These are phyloP conservation scores for Plasmodium gonderi DNA, from an alignment of 169 alveolate species.

Conservation along the genomic window DNA sequence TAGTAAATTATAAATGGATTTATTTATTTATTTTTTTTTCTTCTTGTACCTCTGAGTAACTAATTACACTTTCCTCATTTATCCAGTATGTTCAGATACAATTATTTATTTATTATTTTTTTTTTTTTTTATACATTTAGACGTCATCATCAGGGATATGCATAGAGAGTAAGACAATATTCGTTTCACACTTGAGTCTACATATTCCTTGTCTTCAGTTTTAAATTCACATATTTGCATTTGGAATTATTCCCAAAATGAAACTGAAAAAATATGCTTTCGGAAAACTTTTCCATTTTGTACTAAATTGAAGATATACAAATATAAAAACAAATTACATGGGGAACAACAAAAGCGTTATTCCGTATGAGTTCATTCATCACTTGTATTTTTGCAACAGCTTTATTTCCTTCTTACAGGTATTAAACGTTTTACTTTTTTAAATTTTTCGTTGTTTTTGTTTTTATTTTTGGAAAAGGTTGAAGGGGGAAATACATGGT, in stretches of 20 bases:
- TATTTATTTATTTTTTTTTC: constrained; percentile 12
- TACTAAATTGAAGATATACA: constrained; percentile 12
- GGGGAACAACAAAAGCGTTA: background rate
- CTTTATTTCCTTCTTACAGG: too few species aligned
- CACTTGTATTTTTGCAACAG: too few species aligned
- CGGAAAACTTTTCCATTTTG: background rate
- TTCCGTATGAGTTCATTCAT: constrained; percentile 1
- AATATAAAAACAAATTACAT: constrained; percentile 7
- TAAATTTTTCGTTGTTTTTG: background rate
- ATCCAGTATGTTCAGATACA: background rate
- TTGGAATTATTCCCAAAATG: constrained; percentile 23
- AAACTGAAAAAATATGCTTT: constrained; percentile 24
- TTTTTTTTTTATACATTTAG: constrained; percentile 36
- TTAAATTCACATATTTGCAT: constrained; percentile 29
- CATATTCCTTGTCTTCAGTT: constrained; percentile 3
- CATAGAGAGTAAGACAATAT: constrained; percentile 36
- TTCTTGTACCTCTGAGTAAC: constrained; percentile 1
- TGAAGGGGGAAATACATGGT: background rate
- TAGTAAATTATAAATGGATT: constrained; percentile 1
- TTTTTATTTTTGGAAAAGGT: background rate
- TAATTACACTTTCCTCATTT: background rate
- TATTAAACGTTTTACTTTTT: background rate
- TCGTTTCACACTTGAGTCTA: constrained; percentile 15
- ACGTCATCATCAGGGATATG: constrained; percentile 49
- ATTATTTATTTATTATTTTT: too few species aligned